Evolutionary conservation across 1,284 basidiomycete species (phyloP).

Genomic region (Lignosus rhinocerotis): DNA sequence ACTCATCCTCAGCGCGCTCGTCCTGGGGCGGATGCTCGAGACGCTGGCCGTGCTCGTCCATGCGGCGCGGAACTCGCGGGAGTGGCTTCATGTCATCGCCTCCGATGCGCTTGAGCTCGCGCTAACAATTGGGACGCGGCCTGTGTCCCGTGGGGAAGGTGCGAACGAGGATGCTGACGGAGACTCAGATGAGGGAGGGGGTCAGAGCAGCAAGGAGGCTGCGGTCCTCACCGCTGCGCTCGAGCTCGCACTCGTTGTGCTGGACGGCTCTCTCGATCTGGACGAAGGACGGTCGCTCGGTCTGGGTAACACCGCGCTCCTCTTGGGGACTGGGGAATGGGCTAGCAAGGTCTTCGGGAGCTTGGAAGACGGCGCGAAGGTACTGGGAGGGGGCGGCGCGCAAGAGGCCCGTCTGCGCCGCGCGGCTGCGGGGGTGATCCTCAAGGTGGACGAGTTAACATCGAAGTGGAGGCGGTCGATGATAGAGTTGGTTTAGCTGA

Average conservation of each 20-base stretch:
- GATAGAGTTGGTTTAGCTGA: slow-evolving; percentile 38
- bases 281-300: slow-evolving; percentile 78
- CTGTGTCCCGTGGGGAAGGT: slow-evolving; percentile 49
- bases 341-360: slow-evolving; percentile 66
- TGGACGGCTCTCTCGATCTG: slow-evolving; percentile 74
- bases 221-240: slow-evolving; percentile 73
- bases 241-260: slow-evolving; percentile 74
- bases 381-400: slow-evolving; percentile 66
- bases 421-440: slow-evolving; percentile 76
- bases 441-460: slow-evolving; percentile 78
- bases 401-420: slow-evolving; percentile 61
- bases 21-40: slow-evolving; percentile 74
- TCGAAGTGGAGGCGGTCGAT: slow-evolving; percentile 78
- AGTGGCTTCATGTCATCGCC: slow-evolving; percentile 79
- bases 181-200: slow-evolving; percentile 21
- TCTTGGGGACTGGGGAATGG: slow-evolving; percentile 84
- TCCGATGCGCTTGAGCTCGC: slow-evolving; percentile 84
- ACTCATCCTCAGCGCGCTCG: slow-evolving; percentile 74
- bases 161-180: slow-evolving; percentile 45
- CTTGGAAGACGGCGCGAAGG: slow-evolving; percentile 64
- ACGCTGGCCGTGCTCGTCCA: slow-evolving; percentile 84
- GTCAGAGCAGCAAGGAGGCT: slow-evolving; percentile 53
- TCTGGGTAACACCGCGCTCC: slow-evolving; percentile 69
- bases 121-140: slow-evolving; percentile 71
- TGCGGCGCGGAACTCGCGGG: slow-evolving; percentile 74